Evolutionary conservation across 306 rosid genomes (phyloP).

Genomic region (Quercus aquifolioides): DNA sequence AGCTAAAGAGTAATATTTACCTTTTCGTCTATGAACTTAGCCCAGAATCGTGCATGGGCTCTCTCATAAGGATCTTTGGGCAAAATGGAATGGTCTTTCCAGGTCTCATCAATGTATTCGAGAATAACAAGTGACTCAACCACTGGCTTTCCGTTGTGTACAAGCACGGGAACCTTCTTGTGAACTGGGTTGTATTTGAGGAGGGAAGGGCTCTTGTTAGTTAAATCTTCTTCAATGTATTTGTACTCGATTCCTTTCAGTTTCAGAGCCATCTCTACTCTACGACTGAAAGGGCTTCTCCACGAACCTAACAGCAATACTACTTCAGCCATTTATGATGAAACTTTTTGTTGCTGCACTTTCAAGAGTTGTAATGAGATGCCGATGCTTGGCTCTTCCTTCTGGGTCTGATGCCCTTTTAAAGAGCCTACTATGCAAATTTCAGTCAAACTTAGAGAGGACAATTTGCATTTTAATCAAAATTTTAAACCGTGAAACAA

Average conservation of each 20-base stretch:
- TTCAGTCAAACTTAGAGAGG: too few relatives aligned
- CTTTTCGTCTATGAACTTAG: slow-evolving; percentile 33
- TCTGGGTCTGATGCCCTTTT: too few relatives aligned
- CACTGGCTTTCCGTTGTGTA: slow-evolving; percentile 34
- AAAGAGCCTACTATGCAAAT: too few relatives aligned
- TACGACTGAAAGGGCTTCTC: slow-evolving; percentile 24
- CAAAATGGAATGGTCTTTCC: slow-evolving; percentile 19
- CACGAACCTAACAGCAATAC: slow-evolving; percentile 14
- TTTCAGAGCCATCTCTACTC: slow-evolving; percentile 33
- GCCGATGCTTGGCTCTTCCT: too few relatives aligned
- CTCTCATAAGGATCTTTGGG: slow-evolving; percentile 23
- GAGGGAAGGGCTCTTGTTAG: slow-evolving; percentile 25
- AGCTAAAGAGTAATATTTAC: neutral
- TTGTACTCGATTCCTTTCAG: slow-evolving; percentile 33
- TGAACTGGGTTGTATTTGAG: slow-evolving; percentile 38
- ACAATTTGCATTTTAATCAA: too few relatives aligned
- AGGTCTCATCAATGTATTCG: slow-evolving; percentile 12
- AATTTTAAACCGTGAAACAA: too few relatives aligned
- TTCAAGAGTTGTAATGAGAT: too few relatives aligned
- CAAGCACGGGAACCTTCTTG: slow-evolving; percentile 26
- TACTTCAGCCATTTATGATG: neutral
- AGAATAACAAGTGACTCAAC: slow-evolving; percentile 5
- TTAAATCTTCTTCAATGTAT: slow-evolving; percentile 25
- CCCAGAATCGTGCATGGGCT: slow-evolving; percentile 40
- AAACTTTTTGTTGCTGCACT: neutral